phyloP scores from a whole-genome alignment of 192 early-diverging fungal species.

The Coemansia nantahalensis region DNA sequence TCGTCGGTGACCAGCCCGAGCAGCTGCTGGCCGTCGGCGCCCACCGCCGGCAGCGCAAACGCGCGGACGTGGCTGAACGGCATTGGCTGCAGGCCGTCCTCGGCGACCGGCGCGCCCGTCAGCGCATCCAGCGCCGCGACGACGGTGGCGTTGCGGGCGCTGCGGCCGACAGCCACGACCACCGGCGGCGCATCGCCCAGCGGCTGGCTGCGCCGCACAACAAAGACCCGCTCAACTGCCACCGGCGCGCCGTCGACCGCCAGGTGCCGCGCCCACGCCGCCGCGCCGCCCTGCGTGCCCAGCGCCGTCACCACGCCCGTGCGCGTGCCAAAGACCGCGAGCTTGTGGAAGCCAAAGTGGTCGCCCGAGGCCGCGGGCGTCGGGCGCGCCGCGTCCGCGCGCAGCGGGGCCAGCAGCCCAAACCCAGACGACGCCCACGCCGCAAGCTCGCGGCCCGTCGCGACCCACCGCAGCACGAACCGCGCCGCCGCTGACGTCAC shows the following conservation, averaged over 20 bases:
- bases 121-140: slow-evolving; percentile 34
- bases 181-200: slow-evolving; percentile 24
- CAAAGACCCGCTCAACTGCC: slow-evolving; percentile 26
- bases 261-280: slow-evolving; percentile 74
- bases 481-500: slow-evolving; percentile 58
- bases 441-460: slow-evolving; percentile 38
- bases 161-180: slow-evolving; percentile 33
- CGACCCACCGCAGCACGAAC: slow-evolving; percentile 62
- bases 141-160: slow-evolving; percentile 20
- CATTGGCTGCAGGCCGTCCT: slow-evolving; percentile 7
- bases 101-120: slow-evolving; percentile 17
- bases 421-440: slow-evolving; percentile 52
- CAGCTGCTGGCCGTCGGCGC: slow-evolving; percentile 27
- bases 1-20: slow-evolving; percentile 21
- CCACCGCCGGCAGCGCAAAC: slow-evolving; percentile 61
- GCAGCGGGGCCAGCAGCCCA: slow-evolving; percentile 24
- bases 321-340: slow-evolving; percentile 74
- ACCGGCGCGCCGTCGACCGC: slow-evolving; percentile 15
- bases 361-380: slow-evolving; percentile 16
- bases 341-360: slow-evolving; percentile 80
- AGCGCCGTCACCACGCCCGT: slow-evolving; percentile 83
- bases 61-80: slow-evolving; percentile 47
- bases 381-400: background rate
- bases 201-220: slow-evolving; percentile 32
- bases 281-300: slow-evolving; percentile 72